phyloP scores from a whole-genome alignment of 176 grass and related monocot species.

The Aegilops longissima region DNA sequence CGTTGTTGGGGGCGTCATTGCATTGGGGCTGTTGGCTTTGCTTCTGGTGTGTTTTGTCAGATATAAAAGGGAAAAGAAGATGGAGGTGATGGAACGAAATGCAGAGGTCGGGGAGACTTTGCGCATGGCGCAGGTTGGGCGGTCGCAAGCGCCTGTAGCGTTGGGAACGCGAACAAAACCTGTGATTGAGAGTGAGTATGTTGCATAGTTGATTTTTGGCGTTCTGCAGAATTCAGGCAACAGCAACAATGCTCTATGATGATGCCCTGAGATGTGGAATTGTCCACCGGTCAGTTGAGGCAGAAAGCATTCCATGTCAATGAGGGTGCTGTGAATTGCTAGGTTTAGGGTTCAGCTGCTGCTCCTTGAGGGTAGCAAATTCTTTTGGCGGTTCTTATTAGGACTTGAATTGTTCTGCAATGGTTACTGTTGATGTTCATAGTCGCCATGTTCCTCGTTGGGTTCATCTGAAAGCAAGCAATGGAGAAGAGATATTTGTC shows the following conservation, averaged over 20 bases:
- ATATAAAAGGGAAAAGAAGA: slow-evolving; percentile 45
- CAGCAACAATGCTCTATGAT: slow-evolving; percentile 1
- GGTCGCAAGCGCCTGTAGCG: slow-evolving; percentile 63
- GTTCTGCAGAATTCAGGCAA: slow-evolving; percentile 7
- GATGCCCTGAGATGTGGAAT: slow-evolving; percentile 19
- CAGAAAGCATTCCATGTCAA: not conserved
- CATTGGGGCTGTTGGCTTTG: slow-evolving; percentile 47
- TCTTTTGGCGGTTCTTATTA: slow-evolving; percentile 38
- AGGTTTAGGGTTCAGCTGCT: slow-evolving; percentile 7
- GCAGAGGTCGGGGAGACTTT: slow-evolving; percentile 66
- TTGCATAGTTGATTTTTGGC: slow-evolving; percentile 21
- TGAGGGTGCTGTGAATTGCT: not conserved
- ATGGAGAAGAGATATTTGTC: slow-evolving; percentile 14
- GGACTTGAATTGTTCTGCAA: slow-evolving; percentile 19
- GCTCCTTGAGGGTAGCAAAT: slow-evolving; percentile 27
- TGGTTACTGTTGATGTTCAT: slow-evolving; percentile 45
- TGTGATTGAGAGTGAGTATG: slow-evolving; percentile 77
- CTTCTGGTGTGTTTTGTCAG: slow-evolving; percentile 45
- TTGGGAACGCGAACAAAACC: slow-evolving; percentile 64
- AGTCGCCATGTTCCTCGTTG: slow-evolving; percentile 23
- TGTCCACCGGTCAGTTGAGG: slow-evolving; percentile 25
- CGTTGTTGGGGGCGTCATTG: slow-evolving; percentile 42
- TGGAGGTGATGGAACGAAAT: slow-evolving; percentile 64
- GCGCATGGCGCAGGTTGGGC: slow-evolving; percentile 67
- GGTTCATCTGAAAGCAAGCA: slow-evolving; percentile 42